phyloP scores from a whole-genome alignment of 2,329 filamentous ascomycete genomes.

The Emmonsiellopsis sp. region DNA sequence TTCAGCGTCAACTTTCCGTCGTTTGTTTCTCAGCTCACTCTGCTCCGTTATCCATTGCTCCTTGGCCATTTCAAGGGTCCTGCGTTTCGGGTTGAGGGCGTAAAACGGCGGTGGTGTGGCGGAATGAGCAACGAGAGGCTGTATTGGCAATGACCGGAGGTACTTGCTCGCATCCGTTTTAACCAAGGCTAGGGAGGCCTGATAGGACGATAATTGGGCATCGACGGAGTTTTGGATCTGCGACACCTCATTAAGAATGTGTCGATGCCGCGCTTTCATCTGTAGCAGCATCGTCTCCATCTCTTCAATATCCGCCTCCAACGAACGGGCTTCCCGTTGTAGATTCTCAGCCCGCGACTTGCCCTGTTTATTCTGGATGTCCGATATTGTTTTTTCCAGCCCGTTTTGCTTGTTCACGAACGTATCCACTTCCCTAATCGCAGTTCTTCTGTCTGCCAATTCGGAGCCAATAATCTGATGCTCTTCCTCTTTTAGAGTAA shows the following conservation, averaged over 20 bases:
- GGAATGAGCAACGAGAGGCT: conserved; percentile 24
- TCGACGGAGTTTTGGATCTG: conserved; percentile 48
- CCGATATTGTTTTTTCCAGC: conserved; percentile 41
- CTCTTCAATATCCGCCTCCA: conserved; percentile 49
- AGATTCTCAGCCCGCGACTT: conserved; percentile 36
- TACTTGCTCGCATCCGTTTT: conserved; percentile 47
- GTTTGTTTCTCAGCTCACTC: conserved; percentile 33
- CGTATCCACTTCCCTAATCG: conserved; percentile 40
- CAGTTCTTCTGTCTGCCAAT: conserved; percentile 34
- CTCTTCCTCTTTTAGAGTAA: conserved; percentile 48
- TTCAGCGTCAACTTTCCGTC: conserved; percentile 41
- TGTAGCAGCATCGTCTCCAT: conserved; percentile 47
- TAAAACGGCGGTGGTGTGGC: conserved; percentile 34
- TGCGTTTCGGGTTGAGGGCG: conserved; percentile 44
- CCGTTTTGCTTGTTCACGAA: conserved; percentile 43
- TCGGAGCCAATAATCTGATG: conserved; percentile 40
- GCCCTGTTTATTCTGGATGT: conserved; percentile 39
- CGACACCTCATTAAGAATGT: conserved; percentile 43
- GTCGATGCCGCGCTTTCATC: conserved; percentile 46
- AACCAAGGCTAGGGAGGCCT: conserved; percentile 44
- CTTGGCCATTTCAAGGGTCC: conserved; percentile 51
- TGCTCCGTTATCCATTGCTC: conserved; percentile 47
- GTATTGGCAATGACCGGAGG: conserved; percentile 38
- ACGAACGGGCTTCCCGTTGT: conserved; percentile 39
- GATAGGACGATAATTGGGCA: conserved; percentile 50